These are phyloP conservation scores for Populus pruinosa DNA, from an alignment of 345 rosid genomes.

Conservation along the genomic window DNA sequence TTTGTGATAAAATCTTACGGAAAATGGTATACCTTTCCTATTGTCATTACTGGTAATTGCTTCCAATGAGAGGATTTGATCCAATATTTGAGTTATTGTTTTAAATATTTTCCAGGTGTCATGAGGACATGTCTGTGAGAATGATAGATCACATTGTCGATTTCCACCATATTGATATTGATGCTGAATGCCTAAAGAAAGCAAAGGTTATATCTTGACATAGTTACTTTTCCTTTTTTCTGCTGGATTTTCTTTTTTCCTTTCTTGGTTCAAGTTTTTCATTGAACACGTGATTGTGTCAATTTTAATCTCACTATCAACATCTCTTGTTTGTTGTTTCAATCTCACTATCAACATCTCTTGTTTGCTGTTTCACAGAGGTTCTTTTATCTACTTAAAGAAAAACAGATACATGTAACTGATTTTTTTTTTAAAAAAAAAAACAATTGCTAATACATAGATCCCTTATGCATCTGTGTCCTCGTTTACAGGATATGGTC, in stretches of 20 bases:
- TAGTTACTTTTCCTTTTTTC: background rate
- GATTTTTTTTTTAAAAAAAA: too few species aligned
- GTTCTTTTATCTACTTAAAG: background rate
- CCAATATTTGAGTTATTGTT: background rate
- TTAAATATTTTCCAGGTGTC: conserved; percentile 23
- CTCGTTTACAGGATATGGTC: conserved; percentile 24
- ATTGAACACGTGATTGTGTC: background rate
- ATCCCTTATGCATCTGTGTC: background rate
- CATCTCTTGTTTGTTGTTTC: background rate
- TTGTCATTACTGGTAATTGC: background rate
- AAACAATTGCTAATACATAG: too few species aligned
- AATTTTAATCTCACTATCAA: background rate
- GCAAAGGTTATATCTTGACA: conserved; percentile 11
- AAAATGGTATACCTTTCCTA: background rate
- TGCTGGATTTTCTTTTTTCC: background rate
- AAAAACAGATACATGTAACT: background rate
- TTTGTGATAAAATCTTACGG: background rate
- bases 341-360: background rate
- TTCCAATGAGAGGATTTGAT: background rate
- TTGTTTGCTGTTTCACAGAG: background rate
- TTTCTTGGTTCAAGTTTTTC: background rate
- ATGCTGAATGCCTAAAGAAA: conserved; percentile 26
- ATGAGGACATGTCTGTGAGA: conserved; percentile 31
- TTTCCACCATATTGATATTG: conserved; percentile 23
- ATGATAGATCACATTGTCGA: conserved; percentile 31